These are phyloP conservation scores for Megacollybia marginata DNA, from an alignment of 768 basidiomycete species.

Conservation along the genomic window DNA sequence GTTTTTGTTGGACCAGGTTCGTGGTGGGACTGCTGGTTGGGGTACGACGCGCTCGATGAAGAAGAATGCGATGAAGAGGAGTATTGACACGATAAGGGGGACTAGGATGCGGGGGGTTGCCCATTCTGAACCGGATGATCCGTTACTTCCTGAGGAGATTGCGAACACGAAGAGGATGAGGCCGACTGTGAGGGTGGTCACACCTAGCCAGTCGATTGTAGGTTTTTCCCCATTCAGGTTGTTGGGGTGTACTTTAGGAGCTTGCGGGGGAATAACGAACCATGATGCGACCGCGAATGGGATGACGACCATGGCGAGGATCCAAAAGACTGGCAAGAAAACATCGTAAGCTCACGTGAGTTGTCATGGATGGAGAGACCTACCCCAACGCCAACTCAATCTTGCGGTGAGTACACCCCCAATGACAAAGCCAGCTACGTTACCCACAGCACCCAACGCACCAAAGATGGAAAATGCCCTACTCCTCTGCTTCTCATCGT, in stretches of 20 bases:
- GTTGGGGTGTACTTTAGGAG: background rate
- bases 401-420: background rate
- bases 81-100: slow-evolving; percentile 34
- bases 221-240: background rate
- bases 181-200: background rate
- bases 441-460: background rate
- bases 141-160: slow-evolving; percentile 18
- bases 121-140: slow-evolving; percentile 29
- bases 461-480: background rate
- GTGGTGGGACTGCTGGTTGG: no score
- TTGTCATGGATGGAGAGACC: background rate
- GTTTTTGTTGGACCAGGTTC: no score
- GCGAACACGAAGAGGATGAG: slow-evolving; percentile 27
- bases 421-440: background rate
- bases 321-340: background rate
- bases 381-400: background rate
- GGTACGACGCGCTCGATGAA: background rate
- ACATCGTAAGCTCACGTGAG: no score
- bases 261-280: background rate
- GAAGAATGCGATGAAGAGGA: no score
- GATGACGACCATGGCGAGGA: background rate
- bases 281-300: background rate
- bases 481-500: background rate
- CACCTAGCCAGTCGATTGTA: background rate
- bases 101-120: slow-evolving; percentile 27